Percentiles rank a stretch among this genome's conserved stretches.
Evolutionary conservation across 2,329 filamentous ascomycete species (phyloP).

Genomic region (Trichoderma citrinoviride): DNA sequence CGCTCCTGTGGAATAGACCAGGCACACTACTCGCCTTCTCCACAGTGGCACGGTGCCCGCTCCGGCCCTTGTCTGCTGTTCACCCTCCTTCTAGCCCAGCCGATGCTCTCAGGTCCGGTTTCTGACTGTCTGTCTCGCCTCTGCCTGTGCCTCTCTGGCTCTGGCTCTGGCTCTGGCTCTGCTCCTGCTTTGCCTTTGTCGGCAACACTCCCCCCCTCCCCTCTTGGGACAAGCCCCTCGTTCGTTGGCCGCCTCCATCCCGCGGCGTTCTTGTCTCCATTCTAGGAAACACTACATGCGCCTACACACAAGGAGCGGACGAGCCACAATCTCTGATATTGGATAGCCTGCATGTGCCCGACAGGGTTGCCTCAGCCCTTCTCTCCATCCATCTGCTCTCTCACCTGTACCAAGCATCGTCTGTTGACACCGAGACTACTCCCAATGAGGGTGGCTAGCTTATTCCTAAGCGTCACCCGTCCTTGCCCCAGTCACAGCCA

Average conservation of each 20-base stretch:
- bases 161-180: too few species aligned
- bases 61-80: conserved; percentile 24
- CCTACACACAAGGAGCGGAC: conserved; percentile 13
- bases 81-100: conserved; percentile 18
- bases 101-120: conserved; percentile 17
- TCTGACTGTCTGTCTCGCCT: conserved; percentile 21
- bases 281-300: conserved; percentile 20
- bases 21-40: conserved; percentile 23
- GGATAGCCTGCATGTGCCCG: conserved; percentile 19
- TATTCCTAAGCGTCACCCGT: conserved; percentile 43
- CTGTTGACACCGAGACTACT: conserved; percentile 35
- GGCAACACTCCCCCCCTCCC: conserved; percentile 11
- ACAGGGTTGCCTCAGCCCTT: conserved; percentile 31
- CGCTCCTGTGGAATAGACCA: conserved; percentile 22
- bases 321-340: conserved; percentile 20
- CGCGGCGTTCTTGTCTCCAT: conserved; percentile 18
- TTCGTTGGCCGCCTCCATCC: conserved; percentile 19
- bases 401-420: conserved; percentile 19
- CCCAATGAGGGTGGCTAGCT: conserved; percentile 47
- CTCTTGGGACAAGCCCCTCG: conserved; percentile 4
- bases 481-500: conserved; percentile 41
- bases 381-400: conserved; percentile 34
- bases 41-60: conserved; percentile 26
- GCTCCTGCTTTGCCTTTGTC: not conserved
- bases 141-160: not conserved